Conservation (phyloP, 371 early-diverging fungal genomes). For the Circinella umbellata region DNA sequence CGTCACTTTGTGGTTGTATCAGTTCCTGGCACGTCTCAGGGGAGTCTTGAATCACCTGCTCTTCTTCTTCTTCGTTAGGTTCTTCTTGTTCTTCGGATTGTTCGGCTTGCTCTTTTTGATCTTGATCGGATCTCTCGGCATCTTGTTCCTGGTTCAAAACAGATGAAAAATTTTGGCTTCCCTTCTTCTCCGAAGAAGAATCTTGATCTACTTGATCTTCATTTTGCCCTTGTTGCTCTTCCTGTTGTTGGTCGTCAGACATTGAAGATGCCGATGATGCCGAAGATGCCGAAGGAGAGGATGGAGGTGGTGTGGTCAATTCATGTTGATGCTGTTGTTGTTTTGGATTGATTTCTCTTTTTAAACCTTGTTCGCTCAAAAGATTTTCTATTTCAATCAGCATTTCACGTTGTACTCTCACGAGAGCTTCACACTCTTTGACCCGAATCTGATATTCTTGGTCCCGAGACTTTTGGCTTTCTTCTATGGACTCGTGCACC, state of each 20-base stretch:
- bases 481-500: constrained; percentile 9
- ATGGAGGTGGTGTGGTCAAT: constrained; percentile 13
- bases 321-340: constrained; percentile 8
- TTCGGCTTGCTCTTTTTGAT: not conserved
- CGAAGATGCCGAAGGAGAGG: constrained; percentile 9
- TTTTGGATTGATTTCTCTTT: not conserved
- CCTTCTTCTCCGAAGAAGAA: not conserved
- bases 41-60: not conserved
- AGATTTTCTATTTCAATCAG: constrained; percentile 22
- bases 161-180: not conserved
- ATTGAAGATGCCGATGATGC: not conserved
- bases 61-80: not conserved
- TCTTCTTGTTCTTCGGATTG: not conserved
- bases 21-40: not conserved
- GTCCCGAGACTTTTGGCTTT: not conserved
- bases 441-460: constrained; percentile 14
- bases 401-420: constrained; percentile 21
- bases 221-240: not conserved
- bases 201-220: not conserved
- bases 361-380: constrained; percentile 9
- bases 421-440: constrained; percentile 19
- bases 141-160: not conserved
- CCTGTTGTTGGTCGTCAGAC: too few relatives aligned
- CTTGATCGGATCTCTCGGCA: constrained; percentile 6
- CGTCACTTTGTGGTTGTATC: not conserved